These are phyloP conservation scores for Paramecium sexaurelia DNA, from an alignment of 73 alveolate species.

Conservation along the genomic window DNA sequence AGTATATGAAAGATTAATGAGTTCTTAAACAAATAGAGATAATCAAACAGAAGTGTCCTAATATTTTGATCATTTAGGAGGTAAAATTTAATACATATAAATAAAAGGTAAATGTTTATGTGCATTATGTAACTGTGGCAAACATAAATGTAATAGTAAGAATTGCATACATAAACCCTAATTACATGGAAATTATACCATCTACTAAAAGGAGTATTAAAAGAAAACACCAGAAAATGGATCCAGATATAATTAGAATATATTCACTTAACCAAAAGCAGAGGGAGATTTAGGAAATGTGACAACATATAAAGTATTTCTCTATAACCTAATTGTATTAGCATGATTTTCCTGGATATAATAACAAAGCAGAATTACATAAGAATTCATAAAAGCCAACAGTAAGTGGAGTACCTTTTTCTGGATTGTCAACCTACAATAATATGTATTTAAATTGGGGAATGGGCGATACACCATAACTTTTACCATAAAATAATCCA, in stretches of 20 bases:
- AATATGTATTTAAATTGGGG: conserved; percentile 59
- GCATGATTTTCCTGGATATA: conserved; percentile 56
- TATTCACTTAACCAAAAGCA: neutral
- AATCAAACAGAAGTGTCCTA: neutral
- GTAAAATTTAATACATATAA: neutral
- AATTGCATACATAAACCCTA: conserved; percentile 38
- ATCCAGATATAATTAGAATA: neutral
- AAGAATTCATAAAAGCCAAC: neutral
- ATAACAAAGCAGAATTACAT: neutral
- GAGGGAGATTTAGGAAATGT: conserved; percentile 40
- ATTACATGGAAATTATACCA: conserved; percentile 7
- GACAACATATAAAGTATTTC: conserved; percentile 25
- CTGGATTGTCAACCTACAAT: conserved; percentile 53
- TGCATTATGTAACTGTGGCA: conserved; percentile 59
- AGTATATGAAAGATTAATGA: conserved; percentile 8
- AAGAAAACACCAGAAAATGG: neutral
- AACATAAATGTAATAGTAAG: conserved; percentile 41
- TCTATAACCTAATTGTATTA: neutral
- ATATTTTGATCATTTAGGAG: conserved; percentile 57
- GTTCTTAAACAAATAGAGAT: conserved; percentile 36
- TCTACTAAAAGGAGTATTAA: neutral
- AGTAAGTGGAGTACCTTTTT: conserved; percentile 27
- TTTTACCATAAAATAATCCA: conserved; percentile 23
- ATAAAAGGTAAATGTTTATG: conserved; percentile 28
- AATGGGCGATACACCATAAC: conserved; percentile 46